Evolutionary conservation across 441 rosid genomes (phyloP).

Genomic region (Pelargonium cotyledonis): DNA sequence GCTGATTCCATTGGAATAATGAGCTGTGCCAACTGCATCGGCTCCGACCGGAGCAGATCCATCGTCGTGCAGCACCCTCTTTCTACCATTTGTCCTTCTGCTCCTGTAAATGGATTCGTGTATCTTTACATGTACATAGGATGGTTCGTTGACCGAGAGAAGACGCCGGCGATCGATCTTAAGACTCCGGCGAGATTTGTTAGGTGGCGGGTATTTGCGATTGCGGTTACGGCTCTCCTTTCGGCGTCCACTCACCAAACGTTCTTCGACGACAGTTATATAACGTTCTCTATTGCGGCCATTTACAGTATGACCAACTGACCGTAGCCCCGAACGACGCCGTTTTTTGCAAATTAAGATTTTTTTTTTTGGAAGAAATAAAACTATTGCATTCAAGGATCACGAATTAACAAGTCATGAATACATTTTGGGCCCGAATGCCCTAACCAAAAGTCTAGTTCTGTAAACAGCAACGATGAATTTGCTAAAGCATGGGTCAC

Average conservation of each 20-base stretch:
- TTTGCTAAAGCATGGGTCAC: no score
- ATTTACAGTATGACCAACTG: not conserved
- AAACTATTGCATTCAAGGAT: no score
- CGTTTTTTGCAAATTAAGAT: not conserved
- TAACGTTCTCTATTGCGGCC: not conserved
- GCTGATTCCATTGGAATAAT: slow-evolving; percentile 28
- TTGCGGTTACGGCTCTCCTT: slow-evolving; percentile 5
- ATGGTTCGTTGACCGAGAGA: not conserved
- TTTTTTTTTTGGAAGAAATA: no score
- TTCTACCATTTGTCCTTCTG: not conserved
- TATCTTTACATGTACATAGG: not conserved
- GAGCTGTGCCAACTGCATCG: slow-evolving; percentile 29
- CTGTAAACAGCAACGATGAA: no score
- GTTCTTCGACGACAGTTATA: not conserved
- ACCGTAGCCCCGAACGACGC: not conserved
- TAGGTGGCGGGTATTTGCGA: not conserved
- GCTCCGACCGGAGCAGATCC: slow-evolving; percentile 31
- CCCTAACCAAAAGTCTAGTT: no score
- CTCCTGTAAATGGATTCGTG: not conserved
- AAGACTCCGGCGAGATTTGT: slow-evolving; percentile 4
- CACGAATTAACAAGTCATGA: no score
- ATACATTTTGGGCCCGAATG: no score
- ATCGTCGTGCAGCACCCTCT: slow-evolving; percentile 20
- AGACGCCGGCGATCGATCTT: not conserved
- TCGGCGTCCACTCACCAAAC: slow-evolving; percentile 9